These are phyloP conservation scores for Phytophthora cactorum DNA, from an alignment of 352 stramenopile species.

Conservation along the genomic window DNA sequence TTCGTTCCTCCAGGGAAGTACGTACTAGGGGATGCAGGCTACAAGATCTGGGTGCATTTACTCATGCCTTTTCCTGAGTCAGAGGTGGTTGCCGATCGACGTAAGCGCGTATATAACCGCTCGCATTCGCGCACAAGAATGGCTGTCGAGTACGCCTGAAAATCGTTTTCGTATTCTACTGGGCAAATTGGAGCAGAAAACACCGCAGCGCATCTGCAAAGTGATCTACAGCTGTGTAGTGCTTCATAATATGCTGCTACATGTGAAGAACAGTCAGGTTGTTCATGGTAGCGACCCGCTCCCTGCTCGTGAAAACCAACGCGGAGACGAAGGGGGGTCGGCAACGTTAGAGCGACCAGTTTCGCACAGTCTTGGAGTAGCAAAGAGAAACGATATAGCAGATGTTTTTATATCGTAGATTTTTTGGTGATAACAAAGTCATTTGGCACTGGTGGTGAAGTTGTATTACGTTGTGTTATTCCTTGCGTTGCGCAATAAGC, in stretches of 20 bases:
- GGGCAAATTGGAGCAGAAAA: constrained; percentile 8
- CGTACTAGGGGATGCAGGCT: constrained; percentile 8
- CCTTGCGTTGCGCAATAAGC: no score
- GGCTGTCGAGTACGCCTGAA: no score
- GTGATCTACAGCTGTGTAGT: constrained; percentile 18
- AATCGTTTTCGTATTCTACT: constrained; percentile 7
- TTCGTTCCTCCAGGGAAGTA: neutral
- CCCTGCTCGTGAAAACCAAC: neutral
- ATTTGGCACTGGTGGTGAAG: neutral
- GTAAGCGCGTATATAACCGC: constrained; percentile 21
- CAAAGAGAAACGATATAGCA: constrained; percentile 5
- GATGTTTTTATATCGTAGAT: neutral
- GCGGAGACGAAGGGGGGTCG: neutral
- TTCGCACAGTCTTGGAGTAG: constrained; percentile 1
- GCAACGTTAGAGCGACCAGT: neutral
- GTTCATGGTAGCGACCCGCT: neutral
- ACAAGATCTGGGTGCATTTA: constrained; percentile 19
- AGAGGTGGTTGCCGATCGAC: neutral
- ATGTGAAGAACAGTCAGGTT: neutral
- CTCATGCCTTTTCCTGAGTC: constrained; percentile 18
- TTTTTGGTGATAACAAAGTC: neutral
- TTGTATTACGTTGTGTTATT: constrained; percentile 2
- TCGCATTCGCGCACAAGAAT: constrained; percentile 15
- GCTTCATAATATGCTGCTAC: constrained; percentile 19
- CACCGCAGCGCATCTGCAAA: constrained; percentile 11